phyloP scores from a whole-genome alignment of 306 rosid species.

The Hylodesmum podocarpum region DNA sequence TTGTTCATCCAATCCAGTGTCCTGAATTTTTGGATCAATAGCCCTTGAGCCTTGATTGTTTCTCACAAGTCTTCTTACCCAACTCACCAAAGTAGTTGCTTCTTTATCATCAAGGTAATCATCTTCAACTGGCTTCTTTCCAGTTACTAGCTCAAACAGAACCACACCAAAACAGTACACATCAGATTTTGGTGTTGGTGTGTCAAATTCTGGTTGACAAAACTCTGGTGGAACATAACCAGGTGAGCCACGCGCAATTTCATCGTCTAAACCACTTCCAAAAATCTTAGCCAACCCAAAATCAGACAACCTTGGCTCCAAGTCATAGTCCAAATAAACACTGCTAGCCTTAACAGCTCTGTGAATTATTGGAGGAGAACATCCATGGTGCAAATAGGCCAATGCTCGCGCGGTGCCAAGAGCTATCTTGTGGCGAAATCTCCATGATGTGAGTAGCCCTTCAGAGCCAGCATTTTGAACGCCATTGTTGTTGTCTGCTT shows the following conservation, averaged over 20 bases:
- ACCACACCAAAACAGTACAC: constrained; percentile 94
- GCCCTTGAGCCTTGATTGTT: constrained; percentile 63
- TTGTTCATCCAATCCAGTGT: constrained; percentile 59
- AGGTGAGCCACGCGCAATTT: constrained; percentile 68
- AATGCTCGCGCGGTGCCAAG: constrained; percentile 93
- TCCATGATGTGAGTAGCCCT: constrained; percentile 80
- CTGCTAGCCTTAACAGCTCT: constrained; percentile 94
- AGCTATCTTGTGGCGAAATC: constrained; percentile 88
- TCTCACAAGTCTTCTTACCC: constrained; percentile 85
- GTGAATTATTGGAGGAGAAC: constrained; percentile 94
- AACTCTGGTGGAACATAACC: constrained; percentile 94
- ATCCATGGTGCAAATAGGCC: constrained; percentile 97
- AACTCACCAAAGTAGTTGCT: constrained; percentile 69
- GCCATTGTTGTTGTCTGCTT: constrained; percentile 53
- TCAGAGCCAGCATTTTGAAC: constrained; percentile 81
- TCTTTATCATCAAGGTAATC: constrained; percentile 79
- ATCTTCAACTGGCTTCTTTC: constrained; percentile 87
- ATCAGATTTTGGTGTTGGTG: constrained; percentile 84
- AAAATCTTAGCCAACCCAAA: constrained; percentile 90
- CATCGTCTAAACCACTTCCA: constrained; percentile 81
- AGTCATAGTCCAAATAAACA: constrained; percentile 81
- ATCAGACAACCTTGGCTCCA: constrained; percentile 94
- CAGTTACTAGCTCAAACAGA: constrained; percentile 80
- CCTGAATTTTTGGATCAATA: constrained; percentile 77
- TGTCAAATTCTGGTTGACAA: constrained; percentile 53